Evolutionary conservation across 768 basidiomycete species (phyloP).

Genomic region (Brasilioporus rufonigricans): DNA sequence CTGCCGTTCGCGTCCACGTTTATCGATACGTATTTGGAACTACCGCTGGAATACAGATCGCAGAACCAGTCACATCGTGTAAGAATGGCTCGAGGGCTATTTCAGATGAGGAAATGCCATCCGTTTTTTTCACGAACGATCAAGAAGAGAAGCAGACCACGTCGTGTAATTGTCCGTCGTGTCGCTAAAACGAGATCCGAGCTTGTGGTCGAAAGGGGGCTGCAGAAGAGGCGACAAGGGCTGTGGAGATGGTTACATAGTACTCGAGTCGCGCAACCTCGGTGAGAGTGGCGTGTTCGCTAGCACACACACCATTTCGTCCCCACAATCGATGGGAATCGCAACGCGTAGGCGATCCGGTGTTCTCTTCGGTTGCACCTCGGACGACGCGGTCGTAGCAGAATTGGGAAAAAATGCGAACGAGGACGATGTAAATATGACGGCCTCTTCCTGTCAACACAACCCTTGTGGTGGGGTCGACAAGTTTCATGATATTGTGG

Average conservation of each 20-base stretch:
- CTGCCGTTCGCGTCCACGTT: neutral
- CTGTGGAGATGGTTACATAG: too few species aligned
- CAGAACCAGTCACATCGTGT: neutral
- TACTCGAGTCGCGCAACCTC: too few species aligned
- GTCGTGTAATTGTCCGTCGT: neutral
- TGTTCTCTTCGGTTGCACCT: neutral
- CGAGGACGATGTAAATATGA: slow-evolving; percentile 1
- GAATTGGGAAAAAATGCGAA: slow-evolving; percentile 6
- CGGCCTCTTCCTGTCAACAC: slow-evolving; percentile 11
- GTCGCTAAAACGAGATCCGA: neutral
- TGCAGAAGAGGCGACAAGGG: neutral
- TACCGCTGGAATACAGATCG: neutral
- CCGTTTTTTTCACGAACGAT: neutral
- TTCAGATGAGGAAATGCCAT: too few species aligned
- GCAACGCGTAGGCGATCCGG: neutral
- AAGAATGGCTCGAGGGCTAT: neutral
- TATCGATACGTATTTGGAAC: neutral
- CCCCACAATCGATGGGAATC: slow-evolving; percentile 2
- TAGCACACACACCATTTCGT: too few species aligned
- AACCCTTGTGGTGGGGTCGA: neutral
- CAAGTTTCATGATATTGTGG: slow-evolving; percentile 4
- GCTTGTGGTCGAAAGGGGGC: neutral
- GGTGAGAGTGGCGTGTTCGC: too few species aligned
- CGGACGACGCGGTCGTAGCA: neutral
- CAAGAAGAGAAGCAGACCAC: neutral